Evolutionary conservation across 2,329 filamentous ascomycete genomes (phyloP).

Genomic region (Zelopaecilomyces penicillatus): DNA sequence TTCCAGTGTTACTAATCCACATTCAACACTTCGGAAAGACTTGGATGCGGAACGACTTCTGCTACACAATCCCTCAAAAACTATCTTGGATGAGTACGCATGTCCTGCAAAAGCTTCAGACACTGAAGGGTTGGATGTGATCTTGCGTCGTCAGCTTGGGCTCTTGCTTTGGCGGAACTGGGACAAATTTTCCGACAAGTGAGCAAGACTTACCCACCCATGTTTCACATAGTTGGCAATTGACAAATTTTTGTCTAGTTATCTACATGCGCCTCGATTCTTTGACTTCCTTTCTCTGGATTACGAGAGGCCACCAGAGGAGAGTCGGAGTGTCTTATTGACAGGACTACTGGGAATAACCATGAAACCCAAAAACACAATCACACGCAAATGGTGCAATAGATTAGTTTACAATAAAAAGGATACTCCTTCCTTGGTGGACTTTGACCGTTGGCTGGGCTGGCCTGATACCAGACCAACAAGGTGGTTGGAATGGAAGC

Average conservation of each 20-base stretch:
- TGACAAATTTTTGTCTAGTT: conserved; percentile 1
- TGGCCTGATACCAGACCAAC: conserved; percentile 14
- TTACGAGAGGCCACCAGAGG: neutral
- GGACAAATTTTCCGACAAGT: conserved; percentile 16
- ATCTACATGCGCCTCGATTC: conserved; percentile 3
- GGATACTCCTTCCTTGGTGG: conserved; percentile 6
- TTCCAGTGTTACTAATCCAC: conserved; percentile 3
- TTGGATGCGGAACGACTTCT: conserved; percentile 6
- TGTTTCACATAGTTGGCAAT: neutral
- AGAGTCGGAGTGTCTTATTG: conserved; percentile 4
- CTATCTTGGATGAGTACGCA: conserved; percentile 13
- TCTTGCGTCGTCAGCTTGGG: conserved; percentile 12
- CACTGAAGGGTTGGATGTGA: neutral
- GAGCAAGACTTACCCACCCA: neutral
- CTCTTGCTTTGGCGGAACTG: conserved; percentile 18
- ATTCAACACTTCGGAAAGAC: neutral
- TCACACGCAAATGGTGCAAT: conserved; percentile 17
- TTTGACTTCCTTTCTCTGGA: conserved; percentile 5
- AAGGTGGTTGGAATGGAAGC: conserved; percentile 21
- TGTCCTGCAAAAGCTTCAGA: conserved; percentile 7
- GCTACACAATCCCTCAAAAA: neutral
- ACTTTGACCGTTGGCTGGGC: conserved; percentile 15
- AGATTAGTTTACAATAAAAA: conserved; percentile 10
- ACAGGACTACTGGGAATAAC: conserved; percentile 13
- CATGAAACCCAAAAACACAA: conserved; percentile 12